Evolutionary conservation across 192 early-diverging fungal genomes (phyloP), one percentile per base, ranked within the genome.

Genomic region (Entomortierella parvispora): DNA sequence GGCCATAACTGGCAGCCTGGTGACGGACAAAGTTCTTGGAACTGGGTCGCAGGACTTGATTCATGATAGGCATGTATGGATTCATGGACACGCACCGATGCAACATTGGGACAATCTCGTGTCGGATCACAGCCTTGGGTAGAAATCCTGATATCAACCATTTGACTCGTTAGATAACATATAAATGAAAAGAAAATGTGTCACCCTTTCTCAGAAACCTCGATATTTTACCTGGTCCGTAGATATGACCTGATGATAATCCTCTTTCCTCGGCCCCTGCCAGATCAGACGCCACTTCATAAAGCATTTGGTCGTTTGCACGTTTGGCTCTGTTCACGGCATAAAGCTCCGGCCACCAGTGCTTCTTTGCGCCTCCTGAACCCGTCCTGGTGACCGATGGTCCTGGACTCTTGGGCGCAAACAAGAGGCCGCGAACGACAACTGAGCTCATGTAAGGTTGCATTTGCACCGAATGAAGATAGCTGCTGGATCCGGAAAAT

Each of bases 261-360:
- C 72, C 72, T 15, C 44, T 12, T 12, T 58, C 65, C 28, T 76
- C 72, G 1, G 56, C 53, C 7, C 72, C 72, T 7, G 46, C 42
- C 34, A 76, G 45, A 33, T 76, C 72, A 14, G 40, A 22, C 0
- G 72, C 52, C 2, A 68, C 29, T 23, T 76, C 65, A 4, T 43
- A 25, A 62, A 57, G 68, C 25, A 61, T 55, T 17, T 67, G 44
- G 44, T 76, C 65, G 45, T 76, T 76, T 11, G 65, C 10, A 14
- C 65, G 51, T 22, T 28, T 46, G 8, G 53, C 34, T 44, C 64
- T 67, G 54, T 76, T 76, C 7, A 76, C 43, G 23, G 58, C 48
- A 62, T 67, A 68, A 14, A 61, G 26, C 20, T 76, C 72, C 26
- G 72, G 72, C 72, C 72, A 76, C 65, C 65, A 76, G 29, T 66